A percentile compares a stretch with the other conserved stretches of the same genome.
Evolutionary conservation across 306 rosid species (phyloP).

Genomic region (Fragaria ananassa): DNA sequence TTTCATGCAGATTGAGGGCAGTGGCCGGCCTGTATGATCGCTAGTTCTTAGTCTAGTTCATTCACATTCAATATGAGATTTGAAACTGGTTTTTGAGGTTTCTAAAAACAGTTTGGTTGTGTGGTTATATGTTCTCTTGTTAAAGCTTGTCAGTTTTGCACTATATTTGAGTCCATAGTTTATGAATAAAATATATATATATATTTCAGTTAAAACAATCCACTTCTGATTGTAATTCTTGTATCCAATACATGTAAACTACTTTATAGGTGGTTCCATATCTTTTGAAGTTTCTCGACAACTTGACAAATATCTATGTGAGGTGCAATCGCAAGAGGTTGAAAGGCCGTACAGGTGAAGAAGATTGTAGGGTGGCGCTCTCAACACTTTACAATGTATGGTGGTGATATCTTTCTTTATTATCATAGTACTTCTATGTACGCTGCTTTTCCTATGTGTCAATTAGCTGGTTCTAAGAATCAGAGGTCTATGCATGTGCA

Average conservation of each 20-base stretch:
- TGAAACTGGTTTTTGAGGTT: neutral
- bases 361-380: constrained; percentile 87
- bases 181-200: neutral
- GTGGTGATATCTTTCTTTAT: constrained; percentile 6
- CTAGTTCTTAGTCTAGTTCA: neutral
- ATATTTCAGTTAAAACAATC: neutral
- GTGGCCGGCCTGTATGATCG: neutral
- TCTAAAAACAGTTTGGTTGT: neutral
- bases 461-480: neutral
- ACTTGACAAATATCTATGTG: constrained; percentile 88
- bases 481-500: neutral
- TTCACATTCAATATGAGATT: neutral
- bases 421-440: neutral
- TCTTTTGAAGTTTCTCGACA: constrained; percentile 92
- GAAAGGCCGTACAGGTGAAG: constrained; percentile 96
- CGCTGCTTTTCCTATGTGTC: neutral
- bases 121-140: neutral
- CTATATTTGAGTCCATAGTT: neutral
- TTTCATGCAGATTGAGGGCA: neutral
- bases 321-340: constrained; percentile 97
- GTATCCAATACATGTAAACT: constrained; percentile 16
- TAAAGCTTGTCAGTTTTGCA: neutral
- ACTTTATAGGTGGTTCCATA: constrained; percentile 82
- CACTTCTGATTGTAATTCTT: neutral
- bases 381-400: constrained; percentile 86